Conservation (phyloP, 352 stramenopile species). For the Globisporangium radiosum region DNA sequence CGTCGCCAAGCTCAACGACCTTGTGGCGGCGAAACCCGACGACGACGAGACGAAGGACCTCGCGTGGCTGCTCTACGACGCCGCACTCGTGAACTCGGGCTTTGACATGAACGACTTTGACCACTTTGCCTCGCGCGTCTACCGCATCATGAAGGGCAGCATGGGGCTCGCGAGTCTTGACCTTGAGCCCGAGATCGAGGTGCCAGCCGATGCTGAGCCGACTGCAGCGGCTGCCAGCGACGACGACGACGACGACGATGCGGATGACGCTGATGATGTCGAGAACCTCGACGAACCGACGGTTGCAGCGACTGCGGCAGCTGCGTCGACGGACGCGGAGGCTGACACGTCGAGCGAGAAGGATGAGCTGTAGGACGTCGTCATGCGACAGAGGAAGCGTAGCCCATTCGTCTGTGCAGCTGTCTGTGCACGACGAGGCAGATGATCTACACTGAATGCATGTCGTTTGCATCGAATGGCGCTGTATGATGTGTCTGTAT, state of each 20-base stretch:
- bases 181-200: conserved; percentile 94
- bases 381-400: not conserved
- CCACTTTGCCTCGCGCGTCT: conserved; percentile 91
- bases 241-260: conserved; percentile 10
- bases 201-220: conserved; percentile 64
- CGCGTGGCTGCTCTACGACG: conserved; percentile 97
- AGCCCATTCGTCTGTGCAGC: conserved; percentile 3
- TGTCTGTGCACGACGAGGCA: too few relatives aligned
- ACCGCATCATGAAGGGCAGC: conserved; percentile 90
- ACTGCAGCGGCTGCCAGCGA: conserved; percentile 6
- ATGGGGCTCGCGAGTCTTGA: conserved; percentile 90
- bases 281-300: conserved; percentile 33
- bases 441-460: not conserved
- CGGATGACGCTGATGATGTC: conserved; percentile 42
- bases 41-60: conserved; percentile 90
- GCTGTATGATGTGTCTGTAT: too few relatives aligned
- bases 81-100: conserved; percentile 95
- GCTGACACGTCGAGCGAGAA: conserved; percentile 30
- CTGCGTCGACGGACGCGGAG: conserved; percentile 7
- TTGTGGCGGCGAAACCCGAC: conserved; percentile 56
- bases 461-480: not conserved
- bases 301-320: conserved; percentile 13
- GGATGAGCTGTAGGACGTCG: conserved; percentile 54
- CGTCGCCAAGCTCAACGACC: conserved; percentile 92
- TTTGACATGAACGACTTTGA: conserved; percentile 94